Conservation (phyloP, 2,329 filamentous ascomycete genomes). For the Hypomyces perniciosus region DNA sequence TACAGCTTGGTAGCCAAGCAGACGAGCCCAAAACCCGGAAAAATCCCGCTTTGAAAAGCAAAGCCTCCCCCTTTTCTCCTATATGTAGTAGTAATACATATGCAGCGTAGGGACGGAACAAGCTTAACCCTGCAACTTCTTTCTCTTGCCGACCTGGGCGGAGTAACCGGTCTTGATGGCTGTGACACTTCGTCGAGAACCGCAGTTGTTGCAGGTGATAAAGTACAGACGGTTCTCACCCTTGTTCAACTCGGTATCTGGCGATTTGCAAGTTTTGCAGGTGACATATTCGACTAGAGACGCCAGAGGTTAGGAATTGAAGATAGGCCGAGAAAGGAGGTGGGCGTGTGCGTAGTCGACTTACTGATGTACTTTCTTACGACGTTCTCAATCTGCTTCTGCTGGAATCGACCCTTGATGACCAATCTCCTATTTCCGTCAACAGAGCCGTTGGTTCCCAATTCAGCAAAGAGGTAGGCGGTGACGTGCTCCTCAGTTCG, state of each 20-base stretch:
- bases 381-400: slow-evolving; percentile 98
- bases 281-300: slow-evolving; percentile 84
- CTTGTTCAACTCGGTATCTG: slow-evolving; percentile 94
- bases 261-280: slow-evolving; percentile 95
- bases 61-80: not conserved
- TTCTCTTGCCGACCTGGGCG: slow-evolving; percentile 97
- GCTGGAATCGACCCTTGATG: slow-evolving; percentile 99
- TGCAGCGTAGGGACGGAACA: not conserved
- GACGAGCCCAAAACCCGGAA: not conserved
- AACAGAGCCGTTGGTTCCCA: slow-evolving; percentile 94
- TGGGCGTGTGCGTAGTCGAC: slow-evolving; percentile 25
- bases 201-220: slow-evolving; percentile 86
- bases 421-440: slow-evolving; percentile 89
- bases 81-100: slow-evolving; percentile 1
- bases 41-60: slow-evolving; percentile 1
- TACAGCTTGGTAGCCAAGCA: not conserved
- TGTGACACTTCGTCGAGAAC: slow-evolving; percentile 78
- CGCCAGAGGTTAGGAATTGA: slow-evolving; percentile 23
- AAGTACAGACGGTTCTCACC: slow-evolving; percentile 99
- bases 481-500: slow-evolving; percentile 96
- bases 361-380: slow-evolving; percentile 89
- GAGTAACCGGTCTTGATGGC: slow-evolving; percentile 99
- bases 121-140: slow-evolving; percentile 78
- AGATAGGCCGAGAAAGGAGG: not conserved
- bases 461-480: slow-evolving; percentile 91